phyloP scores from a whole-genome alignment of 495 filamentous ascomycete genomes.

The Tetracladium setigerum region DNA sequence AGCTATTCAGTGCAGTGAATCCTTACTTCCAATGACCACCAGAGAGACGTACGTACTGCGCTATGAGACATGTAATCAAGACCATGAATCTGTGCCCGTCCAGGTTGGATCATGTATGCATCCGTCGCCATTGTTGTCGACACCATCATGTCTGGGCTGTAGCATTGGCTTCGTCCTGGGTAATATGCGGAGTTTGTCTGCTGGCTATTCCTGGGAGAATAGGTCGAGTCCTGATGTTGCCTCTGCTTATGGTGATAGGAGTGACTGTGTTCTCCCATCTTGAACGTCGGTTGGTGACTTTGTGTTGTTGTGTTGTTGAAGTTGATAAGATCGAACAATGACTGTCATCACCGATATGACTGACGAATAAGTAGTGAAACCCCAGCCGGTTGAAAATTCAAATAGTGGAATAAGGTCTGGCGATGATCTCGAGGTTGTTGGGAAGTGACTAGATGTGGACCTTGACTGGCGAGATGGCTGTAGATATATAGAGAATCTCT shows the following conservation, averaged over 20 bases:
- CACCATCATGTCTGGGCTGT: background rate
- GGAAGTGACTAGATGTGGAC: background rate
- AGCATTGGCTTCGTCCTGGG: background rate
- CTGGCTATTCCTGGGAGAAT: conserved; percentile 13
- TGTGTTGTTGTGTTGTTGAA: background rate
- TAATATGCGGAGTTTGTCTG: conserved; percentile 11
- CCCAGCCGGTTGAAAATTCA: background rate
- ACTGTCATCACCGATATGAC: background rate
- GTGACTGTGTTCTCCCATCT: conserved; percentile 8
- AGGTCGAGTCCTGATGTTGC: background rate
- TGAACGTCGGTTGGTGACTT: conserved; percentile 5
- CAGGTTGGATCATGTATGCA: background rate
- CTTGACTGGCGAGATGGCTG: background rate
- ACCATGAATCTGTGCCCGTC: background rate
- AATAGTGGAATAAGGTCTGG: background rate
- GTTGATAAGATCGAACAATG: background rate
- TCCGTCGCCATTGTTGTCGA: background rate
- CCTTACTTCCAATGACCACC: background rate
- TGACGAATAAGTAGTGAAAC: background rate
- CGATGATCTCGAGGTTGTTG: background rate
- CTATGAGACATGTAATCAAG: background rate
- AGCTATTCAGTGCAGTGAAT: background rate
- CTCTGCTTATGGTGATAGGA: conserved; percentile 6
- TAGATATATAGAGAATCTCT: conserved; percentile 10
- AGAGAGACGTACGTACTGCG: background rate